These are phyloP conservation scores for Pythium angustatum DNA, from an alignment of 352 stramenopile genomes.

Conservation along the genomic window DNA sequence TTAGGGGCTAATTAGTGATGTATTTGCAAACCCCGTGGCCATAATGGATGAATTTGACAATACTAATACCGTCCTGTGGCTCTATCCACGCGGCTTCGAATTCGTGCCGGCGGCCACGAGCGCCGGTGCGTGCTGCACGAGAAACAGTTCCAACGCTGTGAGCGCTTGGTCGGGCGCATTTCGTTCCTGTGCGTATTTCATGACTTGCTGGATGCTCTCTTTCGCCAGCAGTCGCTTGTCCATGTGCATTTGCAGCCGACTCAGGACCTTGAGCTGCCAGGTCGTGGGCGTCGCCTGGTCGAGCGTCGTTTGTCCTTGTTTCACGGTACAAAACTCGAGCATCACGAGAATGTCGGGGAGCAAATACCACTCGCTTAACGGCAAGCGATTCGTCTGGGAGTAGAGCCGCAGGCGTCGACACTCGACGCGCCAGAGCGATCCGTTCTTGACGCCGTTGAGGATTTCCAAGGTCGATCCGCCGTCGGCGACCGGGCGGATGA, in stretches of 20 bases:
- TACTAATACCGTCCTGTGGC: too few relatives aligned
- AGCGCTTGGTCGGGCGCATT: constrained; percentile 36
- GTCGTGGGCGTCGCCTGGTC: constrained; percentile 19
- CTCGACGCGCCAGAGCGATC: constrained; percentile 38
- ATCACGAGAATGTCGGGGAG: constrained; percentile 37
- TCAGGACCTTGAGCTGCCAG: constrained; percentile 55
- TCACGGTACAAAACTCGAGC: constrained; percentile 48
- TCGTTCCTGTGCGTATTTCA: constrained; percentile 43
- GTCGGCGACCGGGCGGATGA: constrained; percentile 49
- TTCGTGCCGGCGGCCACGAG: neutral
- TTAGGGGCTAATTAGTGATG: too few relatives aligned
- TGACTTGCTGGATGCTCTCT: constrained; percentile 54
- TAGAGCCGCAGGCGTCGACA: constrained; percentile 60
- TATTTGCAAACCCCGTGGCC: too few relatives aligned
- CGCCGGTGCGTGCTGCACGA: constrained; percentile 22
- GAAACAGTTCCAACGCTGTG: constrained; percentile 50
- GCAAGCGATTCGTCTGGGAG: constrained; percentile 47
- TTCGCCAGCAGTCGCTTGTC: constrained; percentile 57
- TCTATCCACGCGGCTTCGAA: neutral
- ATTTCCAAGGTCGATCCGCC: constrained; percentile 31
- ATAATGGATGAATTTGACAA: too few relatives aligned
- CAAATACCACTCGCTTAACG: constrained; percentile 47
- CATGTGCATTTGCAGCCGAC: constrained; percentile 43
- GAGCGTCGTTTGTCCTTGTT: too few relatives aligned
- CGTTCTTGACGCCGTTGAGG: constrained; percentile 29